These are phyloP conservation scores for Extremus antarcticus DNA, from an alignment of 495 filamentous ascomycete species.

Conservation along the genomic window DNA sequence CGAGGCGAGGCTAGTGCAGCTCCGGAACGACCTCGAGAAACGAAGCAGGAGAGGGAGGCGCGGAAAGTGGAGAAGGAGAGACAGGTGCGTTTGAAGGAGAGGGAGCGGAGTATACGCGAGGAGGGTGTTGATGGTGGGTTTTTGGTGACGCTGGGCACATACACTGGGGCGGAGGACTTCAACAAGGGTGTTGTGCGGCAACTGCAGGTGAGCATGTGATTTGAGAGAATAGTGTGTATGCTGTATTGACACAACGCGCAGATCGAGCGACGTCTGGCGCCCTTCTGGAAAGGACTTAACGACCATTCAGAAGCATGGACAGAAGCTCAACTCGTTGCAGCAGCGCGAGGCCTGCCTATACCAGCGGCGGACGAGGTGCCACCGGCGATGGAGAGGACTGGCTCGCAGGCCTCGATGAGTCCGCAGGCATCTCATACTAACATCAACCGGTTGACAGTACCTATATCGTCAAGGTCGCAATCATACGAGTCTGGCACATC, in stretches of 20 bases:
- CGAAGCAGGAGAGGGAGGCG: constrained; percentile 82
- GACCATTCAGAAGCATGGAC: constrained; percentile 85
- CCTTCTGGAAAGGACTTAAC: constrained; percentile 89
- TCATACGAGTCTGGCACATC: constrained; percentile 62
- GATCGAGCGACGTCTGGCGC: constrained; percentile 87
- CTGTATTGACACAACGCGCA: constrained; percentile 26
- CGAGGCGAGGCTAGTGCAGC: constrained; percentile 19
- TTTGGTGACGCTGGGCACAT: constrained; percentile 86
- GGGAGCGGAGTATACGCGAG: constrained; percentile 84
- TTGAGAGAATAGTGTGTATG: not conserved
- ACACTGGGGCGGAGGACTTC: constrained; percentile 86
- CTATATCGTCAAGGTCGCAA: constrained; percentile 61
- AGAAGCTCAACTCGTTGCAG: constrained; percentile 86
- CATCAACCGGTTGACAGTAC: constrained; percentile 59
- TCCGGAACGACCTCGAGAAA: constrained; percentile 46
- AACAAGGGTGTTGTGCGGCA: constrained; percentile 83
- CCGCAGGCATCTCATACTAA: constrained; percentile 35
- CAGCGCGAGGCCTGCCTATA: constrained; percentile 72
- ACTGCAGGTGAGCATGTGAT: constrained; percentile 58
- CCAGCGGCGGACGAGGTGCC: constrained; percentile 75
- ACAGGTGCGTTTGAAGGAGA: constrained; percentile 58
- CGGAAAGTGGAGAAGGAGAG: constrained; percentile 76
- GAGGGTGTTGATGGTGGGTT: constrained; percentile 92
- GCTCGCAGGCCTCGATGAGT: constrained; percentile 30
- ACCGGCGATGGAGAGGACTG: constrained; percentile 45